phyloP scores from a whole-genome alignment of 225 moss, liverwort and hornwort species.

The Straminergon stramineum region DNA sequence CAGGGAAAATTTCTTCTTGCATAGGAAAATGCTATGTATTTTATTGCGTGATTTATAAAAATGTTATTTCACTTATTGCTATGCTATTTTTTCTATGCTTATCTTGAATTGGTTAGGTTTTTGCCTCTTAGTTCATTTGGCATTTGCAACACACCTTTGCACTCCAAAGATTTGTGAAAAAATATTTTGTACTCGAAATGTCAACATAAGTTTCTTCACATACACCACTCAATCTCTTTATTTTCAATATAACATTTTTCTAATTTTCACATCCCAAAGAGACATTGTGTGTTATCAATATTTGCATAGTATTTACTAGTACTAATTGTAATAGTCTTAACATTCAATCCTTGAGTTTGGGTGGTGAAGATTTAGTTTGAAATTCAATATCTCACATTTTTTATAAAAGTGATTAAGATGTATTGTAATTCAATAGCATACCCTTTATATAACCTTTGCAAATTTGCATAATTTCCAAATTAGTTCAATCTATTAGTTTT shows the following conservation, averaged over 20 bases:
- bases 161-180: neutral
- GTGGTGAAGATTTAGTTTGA: neutral
- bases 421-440: neutral
- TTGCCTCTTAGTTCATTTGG: neutral
- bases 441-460: neutral
- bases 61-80: neutral
- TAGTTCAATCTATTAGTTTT: neutral
- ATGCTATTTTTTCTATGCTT: neutral
- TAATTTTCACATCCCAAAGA: neutral
- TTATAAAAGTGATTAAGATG: neutral
- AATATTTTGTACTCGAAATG: neutral
- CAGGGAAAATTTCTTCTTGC: neutral
- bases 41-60: neutral
- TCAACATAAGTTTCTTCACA: neutral
- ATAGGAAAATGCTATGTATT: neutral
- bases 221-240: neutral
- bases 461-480: neutral
- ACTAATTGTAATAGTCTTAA: neutral
- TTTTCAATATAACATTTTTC: neutral
- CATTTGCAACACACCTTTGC: neutral
- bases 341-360: neutral
- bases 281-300: neutral
- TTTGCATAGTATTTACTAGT: neutral
- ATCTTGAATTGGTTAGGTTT: neutral
- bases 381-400: neutral